Evolutionary conservation across 1,139 yeast species (phyloP).

Genomic region (Blastobotrys elegans): DNA sequence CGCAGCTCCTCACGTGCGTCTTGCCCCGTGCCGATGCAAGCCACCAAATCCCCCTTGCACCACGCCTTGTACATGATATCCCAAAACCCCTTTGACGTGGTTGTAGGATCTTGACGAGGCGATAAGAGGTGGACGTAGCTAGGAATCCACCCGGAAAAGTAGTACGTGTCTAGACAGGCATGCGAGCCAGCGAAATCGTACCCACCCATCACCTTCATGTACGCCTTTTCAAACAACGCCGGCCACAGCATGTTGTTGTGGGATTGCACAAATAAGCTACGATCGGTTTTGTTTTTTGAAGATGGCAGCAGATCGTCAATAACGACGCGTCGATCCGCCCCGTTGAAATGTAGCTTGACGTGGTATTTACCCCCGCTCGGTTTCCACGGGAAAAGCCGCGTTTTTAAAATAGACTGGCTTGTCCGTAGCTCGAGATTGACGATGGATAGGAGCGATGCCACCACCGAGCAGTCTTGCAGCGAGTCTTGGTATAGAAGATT

Average conservation of each 20-base stretch:
- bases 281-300: constrained; percentile 24
- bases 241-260: constrained; percentile 47
- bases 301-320: constrained; percentile 46
- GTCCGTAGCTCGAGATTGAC: constrained; percentile 25
- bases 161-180: constrained; percentile 66
- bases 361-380: constrained; percentile 35
- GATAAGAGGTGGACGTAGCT: constrained; percentile 42
- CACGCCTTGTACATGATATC: constrained; percentile 32
- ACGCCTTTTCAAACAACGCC: constrained; percentile 72
- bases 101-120: background rate
- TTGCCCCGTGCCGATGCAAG: constrained; percentile 68
- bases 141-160: constrained; percentile 71
- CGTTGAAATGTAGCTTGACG: constrained; percentile 51
- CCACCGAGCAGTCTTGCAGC: constrained; percentile 71
- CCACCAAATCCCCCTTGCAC: constrained; percentile 37
- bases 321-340: constrained; percentile 47
- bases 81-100: constrained; percentile 37
- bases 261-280: constrained; percentile 38
- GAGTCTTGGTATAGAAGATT: constrained; percentile 46
- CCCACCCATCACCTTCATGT: constrained; percentile 58
- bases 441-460: constrained; percentile 55
- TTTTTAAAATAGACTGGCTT: constrained; percentile 19
- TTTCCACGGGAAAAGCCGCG: constrained; percentile 24
- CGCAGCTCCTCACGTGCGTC: constrained; percentile 39
- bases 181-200: constrained; percentile 73